Evolutionary conservation across 179 eudicot genomes (phyloP), one percentile per base, ranked within the genome.

Genomic region (Spinacia oleracea): DNA sequence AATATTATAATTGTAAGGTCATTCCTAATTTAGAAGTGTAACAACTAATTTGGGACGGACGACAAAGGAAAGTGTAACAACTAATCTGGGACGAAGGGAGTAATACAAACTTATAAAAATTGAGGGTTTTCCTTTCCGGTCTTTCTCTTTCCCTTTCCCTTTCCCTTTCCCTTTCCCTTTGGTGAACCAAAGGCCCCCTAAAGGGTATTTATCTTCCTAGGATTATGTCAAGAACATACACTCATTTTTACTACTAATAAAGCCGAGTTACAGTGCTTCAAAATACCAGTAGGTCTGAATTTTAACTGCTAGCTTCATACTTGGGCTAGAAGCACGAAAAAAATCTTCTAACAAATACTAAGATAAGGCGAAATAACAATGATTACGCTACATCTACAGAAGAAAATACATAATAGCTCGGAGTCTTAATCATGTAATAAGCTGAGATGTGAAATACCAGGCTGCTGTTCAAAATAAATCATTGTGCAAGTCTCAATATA

Each of bases 211-310:
- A n/a, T n/a, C n/a, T n/a, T n/a, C 40, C 40, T 20, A 14, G 7
- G 2, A 9, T 23, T 2, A 12, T 12, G 32, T 14, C 40, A 63
- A 63, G 15, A 1, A 15, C 31, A 63, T 31, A 9, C 71, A 38
- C 71, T 35, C 53, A 20, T 12, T 53, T 18, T 53, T 8, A 21
- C 51, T 68, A 68, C 53, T 21, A 25, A 68, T 42, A 40, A 42
- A 23, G 72, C 71, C 72, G 53, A 68, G 72, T 50, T 42, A n/a
- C 72, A 68, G 5, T 38, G 55, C 20, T 62, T 50, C n/a, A n/a
- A n/a, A n/a, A n/a, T n/a, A n/a, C n/a, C n/a, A n/a, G n/a, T 5
- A 32, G 16, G 40, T 15, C 2, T 25, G 34, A 25, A 25, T 8
- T 38, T 51, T 60, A 31, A 29, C 16, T 50, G 69, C 42, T 64